Percentiles rank a stretch among this genome's conserved stretches.
Conservation (phyloP, 2,329 filamentous ascomycete genomes). For the Colletotrichum siamense region DNA sequence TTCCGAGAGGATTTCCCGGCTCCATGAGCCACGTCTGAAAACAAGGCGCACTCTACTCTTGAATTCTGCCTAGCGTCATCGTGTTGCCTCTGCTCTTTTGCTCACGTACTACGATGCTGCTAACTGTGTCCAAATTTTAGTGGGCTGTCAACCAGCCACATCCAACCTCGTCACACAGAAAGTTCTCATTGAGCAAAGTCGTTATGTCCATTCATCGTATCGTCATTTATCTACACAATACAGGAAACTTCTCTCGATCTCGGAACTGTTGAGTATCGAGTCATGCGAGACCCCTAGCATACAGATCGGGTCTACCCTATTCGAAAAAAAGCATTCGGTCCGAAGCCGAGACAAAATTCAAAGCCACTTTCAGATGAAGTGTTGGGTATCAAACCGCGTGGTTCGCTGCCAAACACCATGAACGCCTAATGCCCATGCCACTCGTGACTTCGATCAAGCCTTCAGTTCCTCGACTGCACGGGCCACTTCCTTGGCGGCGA, state of each 20-base stretch:
- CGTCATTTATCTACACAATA: conserved; percentile 19
- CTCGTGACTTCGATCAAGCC: conserved; percentile 9
- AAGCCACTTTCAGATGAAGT: conserved; percentile 18
- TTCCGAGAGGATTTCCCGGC: not conserved
- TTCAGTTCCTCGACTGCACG: conserved; percentile 68
- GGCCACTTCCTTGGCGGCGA: conserved; percentile 80
- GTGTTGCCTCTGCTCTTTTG: not conserved
- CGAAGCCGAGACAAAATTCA: conserved; percentile 5
- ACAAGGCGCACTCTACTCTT: not conserved
- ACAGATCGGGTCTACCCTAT: not conserved
- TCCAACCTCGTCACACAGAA: not conserved
- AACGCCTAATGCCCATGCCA: conserved; percentile 16
- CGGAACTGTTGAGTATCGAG: not conserved
- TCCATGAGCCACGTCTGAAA: not conserved
- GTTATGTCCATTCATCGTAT: conserved; percentile 19
- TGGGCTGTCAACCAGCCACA: not conserved
- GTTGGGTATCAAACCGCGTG: conserved; percentile 23
- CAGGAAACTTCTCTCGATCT: not conserved
- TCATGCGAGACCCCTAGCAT: not conserved
- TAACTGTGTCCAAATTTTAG: not conserved
- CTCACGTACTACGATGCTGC: not conserved
- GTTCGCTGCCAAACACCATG: conserved; percentile 21
- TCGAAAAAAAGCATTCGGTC: not conserved
- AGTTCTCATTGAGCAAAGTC: not conserved
- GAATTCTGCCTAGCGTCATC: not conserved